A percentile compares a stretch with the other conserved stretches of the same genome.
phyloP scores from a whole-genome alignment of 306 rosid genomes.

The Carpinus viminea region DNA sequence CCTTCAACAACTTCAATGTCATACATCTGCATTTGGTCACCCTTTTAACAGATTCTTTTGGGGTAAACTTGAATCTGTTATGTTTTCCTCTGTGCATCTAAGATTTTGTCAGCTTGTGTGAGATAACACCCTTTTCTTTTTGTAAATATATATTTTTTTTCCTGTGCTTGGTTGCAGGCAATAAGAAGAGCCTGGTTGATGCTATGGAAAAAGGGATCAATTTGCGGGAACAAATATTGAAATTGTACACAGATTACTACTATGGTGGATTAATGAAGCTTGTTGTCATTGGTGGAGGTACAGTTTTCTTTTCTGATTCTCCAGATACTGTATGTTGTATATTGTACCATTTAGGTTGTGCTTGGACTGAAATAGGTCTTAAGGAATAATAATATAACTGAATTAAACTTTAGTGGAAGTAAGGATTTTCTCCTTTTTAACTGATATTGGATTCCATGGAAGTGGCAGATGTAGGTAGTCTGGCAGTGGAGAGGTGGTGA shows the following conservation, averaged over 20 bases:
- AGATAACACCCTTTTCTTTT: conserved; percentile 1
- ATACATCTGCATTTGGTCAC: conserved; percentile 71
- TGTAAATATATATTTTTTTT: background rate
- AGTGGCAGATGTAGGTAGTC: background rate
- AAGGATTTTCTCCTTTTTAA: background rate
- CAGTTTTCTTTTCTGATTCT: conserved; percentile 25
- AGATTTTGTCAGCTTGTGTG: conserved; percentile 20
- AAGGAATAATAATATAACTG: background rate
- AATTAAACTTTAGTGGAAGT: background rate
- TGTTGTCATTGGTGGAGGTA: conserved; percentile 98
- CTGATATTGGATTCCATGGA: conserved; percentile 12
- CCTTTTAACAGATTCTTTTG: conserved; percentile 84
- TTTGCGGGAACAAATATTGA: conserved; percentile 74
- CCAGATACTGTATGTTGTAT: conserved; percentile 3
- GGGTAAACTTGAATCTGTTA: conserved; percentile 53
- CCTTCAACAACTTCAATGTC: conserved; percentile 91
- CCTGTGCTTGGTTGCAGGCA: conserved; percentile 55
- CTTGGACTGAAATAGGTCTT: no score
- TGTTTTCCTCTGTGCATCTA: conserved; percentile 26
- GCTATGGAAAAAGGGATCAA: conserved; percentile 90
- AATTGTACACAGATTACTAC: conserved; percentile 67
- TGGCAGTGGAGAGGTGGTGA: background rate
- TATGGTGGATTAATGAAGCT: conserved; percentile 99
- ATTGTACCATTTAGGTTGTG: background rate
- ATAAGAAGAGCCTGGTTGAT: conserved; percentile 90